phyloP scores from a whole-genome alignment of 306 rosid genomes.

The Dryas alaskensis region DNA sequence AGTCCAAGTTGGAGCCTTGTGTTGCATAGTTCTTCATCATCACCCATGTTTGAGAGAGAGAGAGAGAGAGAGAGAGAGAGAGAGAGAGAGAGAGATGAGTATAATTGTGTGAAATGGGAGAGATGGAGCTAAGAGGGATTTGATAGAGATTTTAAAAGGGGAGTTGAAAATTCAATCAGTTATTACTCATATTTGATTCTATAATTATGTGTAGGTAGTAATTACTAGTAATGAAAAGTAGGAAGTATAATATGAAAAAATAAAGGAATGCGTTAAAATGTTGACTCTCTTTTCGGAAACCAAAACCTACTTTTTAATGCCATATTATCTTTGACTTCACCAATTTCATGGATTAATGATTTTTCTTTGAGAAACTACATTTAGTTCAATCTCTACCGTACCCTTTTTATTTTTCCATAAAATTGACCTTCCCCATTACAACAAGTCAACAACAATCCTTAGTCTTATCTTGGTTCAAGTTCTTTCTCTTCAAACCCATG shows the following conservation, averaged over 20 bases:
- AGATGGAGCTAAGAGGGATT: neutral
- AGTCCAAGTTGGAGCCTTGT: slow-evolving; percentile 55
- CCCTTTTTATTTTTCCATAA: neutral
- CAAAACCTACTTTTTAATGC: slow-evolving; percentile 28
- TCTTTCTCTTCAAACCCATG: neutral
- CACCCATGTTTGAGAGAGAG: slow-evolving; percentile 43
- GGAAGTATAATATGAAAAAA: slow-evolving; percentile 7
- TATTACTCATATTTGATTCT: slow-evolving; percentile 14
- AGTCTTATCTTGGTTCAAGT: neutral
- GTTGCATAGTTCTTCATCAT: slow-evolving; percentile 21
- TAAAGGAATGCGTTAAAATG: slow-evolving; percentile 47
- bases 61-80: slow-evolving; percentile 6
- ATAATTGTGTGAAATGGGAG: neutral
- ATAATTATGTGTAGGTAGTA: neutral
- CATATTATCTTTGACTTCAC: slow-evolving; percentile 32
- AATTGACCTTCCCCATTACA: neutral
- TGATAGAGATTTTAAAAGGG: slow-evolving; percentile 13
- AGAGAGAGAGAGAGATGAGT: slow-evolving; percentile 10
- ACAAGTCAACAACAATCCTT: neutral
- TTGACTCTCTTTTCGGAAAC: slow-evolving; percentile 50
- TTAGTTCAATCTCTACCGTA: too few relatives aligned
- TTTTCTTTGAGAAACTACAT: neutral
- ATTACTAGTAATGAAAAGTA: slow-evolving; percentile 11
- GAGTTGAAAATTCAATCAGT: slow-evolving; percentile 22
- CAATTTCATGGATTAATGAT: slow-evolving; percentile 8